phyloP scores from a whole-genome alignment of 202 grass and related monocot species.

The Musa balbisiana region DNA sequence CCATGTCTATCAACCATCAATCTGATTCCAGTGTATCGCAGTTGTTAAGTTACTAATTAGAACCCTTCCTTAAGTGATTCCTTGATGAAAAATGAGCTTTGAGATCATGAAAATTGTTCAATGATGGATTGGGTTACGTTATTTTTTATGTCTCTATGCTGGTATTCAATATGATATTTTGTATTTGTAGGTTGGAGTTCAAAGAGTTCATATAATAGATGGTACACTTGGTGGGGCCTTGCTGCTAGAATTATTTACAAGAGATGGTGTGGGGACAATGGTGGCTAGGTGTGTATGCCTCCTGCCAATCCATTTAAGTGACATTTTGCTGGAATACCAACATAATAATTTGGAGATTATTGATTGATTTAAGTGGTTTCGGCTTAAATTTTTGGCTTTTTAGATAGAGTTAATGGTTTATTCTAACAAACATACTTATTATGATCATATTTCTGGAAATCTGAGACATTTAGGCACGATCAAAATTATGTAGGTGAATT shows the following conservation, averaged over 20 bases:
- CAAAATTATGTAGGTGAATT: background rate
- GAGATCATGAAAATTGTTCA: too few relatives aligned
- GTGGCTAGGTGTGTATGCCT: conserved; percentile 57
- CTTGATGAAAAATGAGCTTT: too few relatives aligned
- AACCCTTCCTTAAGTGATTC: too few relatives aligned
- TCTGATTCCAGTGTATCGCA: conserved; percentile 9
- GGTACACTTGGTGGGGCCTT: conserved; percentile 62
- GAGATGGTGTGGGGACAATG: conserved; percentile 93
- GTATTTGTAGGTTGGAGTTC: conserved; percentile 63
- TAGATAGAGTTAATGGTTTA: background rate
- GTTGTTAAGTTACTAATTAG: background rate
- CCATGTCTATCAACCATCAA: too few relatives aligned
- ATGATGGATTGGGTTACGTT: background rate
- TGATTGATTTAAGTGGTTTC: background rate
- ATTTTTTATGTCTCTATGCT: background rate
- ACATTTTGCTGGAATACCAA: conserved; percentile 6
- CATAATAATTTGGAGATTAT: conserved; percentile 11
- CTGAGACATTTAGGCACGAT: background rate
- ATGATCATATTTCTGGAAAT: background rate
- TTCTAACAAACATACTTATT: background rate
- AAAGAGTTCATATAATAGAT: conserved; percentile 95
- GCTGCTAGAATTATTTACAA: conserved; percentile 89
- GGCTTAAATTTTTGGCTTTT: background rate
- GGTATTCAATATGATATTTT: conserved; percentile 9
- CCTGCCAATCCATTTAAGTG: conserved; percentile 10